phyloP scores from a whole-genome alignment of 1,284 basidiomycete genomes.

The Ustilago curta region DNA sequence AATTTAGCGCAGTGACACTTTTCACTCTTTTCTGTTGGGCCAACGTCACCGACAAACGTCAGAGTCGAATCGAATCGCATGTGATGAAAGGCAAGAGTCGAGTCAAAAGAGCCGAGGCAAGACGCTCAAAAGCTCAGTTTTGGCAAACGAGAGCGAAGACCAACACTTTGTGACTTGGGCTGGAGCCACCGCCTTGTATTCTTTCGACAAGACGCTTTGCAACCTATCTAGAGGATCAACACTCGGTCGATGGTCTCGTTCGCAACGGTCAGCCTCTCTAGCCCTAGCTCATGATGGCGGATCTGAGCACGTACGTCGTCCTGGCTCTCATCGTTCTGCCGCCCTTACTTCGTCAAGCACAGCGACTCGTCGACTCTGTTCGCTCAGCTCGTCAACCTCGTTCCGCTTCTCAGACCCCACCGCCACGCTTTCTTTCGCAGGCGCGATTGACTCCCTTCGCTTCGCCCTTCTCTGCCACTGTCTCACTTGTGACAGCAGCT shows the following conservation, averaged over 20 bases:
- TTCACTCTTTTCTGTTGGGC: not conserved
- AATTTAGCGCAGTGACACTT: not conserved
- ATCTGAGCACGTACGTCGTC: constrained; percentile 27
- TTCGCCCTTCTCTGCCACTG: constrained; percentile 27
- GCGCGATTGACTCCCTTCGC: constrained; percentile 33
- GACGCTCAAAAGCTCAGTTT: too few relatives aligned
- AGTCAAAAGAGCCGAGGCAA: too few relatives aligned
- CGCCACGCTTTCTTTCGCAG: constrained; percentile 14
- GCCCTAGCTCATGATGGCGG: constrained; percentile 17
- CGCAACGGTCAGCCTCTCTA: not conserved
- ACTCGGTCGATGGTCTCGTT: not conserved
- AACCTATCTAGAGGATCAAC: too few relatives aligned
- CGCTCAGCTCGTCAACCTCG: constrained; percentile 8
- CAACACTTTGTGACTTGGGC: too few relatives aligned
- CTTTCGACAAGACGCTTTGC: too few relatives aligned
- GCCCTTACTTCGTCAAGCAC: constrained; percentile 32
- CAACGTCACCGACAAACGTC: not conserved
- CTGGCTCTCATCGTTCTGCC: constrained; percentile 37
- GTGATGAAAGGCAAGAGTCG: too few relatives aligned
- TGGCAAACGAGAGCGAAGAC: too few relatives aligned
- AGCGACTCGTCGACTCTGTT: constrained; percentile 8
- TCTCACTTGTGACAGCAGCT: constrained; percentile 12
- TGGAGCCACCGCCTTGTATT: too few relatives aligned
- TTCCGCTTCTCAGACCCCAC: constrained; percentile 9
- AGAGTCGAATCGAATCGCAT: too few relatives aligned